Conservation (phyloP, 176 grass and related monocot genomes). For the Metroxylon sagu region DNA sequence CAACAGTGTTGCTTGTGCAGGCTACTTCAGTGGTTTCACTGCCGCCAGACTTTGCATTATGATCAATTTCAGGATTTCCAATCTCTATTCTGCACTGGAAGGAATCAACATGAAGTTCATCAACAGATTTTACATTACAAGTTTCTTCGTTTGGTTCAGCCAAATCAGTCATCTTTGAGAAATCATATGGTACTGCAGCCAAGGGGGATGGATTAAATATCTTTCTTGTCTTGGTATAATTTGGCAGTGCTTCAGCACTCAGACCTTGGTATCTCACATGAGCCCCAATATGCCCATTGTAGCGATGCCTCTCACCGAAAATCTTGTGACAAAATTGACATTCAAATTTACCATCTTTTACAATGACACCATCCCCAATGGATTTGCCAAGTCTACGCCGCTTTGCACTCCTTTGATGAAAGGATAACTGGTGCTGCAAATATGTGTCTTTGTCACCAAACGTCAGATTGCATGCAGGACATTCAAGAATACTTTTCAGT, state of each 20-base stretch:
- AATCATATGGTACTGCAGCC: slow-evolving; percentile 19
- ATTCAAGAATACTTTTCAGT: slow-evolving; percentile 24
- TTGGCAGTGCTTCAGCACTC: slow-evolving; percentile 41
- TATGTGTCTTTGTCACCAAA: slow-evolving; percentile 47
- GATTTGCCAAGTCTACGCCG: slow-evolving; percentile 44
- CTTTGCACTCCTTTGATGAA: slow-evolving; percentile 50
- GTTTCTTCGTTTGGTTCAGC: slow-evolving; percentile 15
- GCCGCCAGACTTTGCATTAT: too few relatives aligned
- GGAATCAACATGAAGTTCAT: slow-evolving; percentile 15
- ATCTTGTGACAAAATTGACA: slow-evolving; percentile 68
- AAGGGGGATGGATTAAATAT: slow-evolving; percentile 15
- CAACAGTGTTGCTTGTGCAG: slow-evolving; percentile 13
- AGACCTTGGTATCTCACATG: slow-evolving; percentile 67
- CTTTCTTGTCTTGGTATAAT: slow-evolving; percentile 23
- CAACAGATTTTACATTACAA: slow-evolving; percentile 9
- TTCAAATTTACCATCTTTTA: slow-evolving; percentile 72
- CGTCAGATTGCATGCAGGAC: slow-evolving; percentile 44
- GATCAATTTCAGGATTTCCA: too few relatives aligned
- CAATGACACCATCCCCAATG: slow-evolving; percentile 28
- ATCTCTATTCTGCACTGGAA: too few relatives aligned
- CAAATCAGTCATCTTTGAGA: slow-evolving; percentile 23
- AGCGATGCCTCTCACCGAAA: slow-evolving; percentile 59
- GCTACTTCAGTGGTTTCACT: slow-evolving; percentile 22
- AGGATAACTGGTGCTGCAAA: slow-evolving; percentile 46
- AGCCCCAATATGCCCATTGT: slow-evolving; percentile 55